These are phyloP conservation scores for Ilyonectria robusta DNA, from an alignment of 2,329 filamentous ascomycete genomes.

Conservation along the genomic window DNA sequence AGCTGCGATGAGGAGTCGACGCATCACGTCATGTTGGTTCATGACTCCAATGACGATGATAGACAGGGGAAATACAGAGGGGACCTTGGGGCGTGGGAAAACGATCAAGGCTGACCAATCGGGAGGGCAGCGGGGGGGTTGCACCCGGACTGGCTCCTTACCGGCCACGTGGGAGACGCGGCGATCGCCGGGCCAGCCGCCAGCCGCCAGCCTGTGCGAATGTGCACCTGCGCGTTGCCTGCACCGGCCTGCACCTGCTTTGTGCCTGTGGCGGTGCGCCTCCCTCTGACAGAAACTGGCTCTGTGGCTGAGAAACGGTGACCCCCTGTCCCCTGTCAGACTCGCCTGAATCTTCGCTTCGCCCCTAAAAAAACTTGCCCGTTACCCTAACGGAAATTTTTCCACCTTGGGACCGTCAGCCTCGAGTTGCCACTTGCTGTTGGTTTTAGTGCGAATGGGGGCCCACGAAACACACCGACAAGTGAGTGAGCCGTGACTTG, in stretches of 20 bases:
- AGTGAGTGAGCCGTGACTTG: constrained; percentile 12
- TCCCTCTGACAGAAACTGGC: background rate
- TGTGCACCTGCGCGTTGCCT: background rate
- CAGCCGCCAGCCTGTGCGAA: background rate
- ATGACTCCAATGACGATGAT: constrained; percentile 1
- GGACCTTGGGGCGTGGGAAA: constrained; percentile 9
- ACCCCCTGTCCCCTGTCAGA: constrained; percentile 26
- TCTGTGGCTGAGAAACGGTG: constrained; percentile 1
- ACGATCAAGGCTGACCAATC: constrained; percentile 42
- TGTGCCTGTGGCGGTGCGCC: constrained; percentile 6
- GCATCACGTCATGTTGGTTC: constrained; percentile 2
- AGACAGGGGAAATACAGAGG: constrained; percentile 4
- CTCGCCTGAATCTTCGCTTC: constrained; percentile 3
- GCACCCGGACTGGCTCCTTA: constrained; percentile 23
- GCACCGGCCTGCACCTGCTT: constrained; percentile 3
- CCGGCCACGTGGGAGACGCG: constrained; percentile 28
- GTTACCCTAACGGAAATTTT: background rate
- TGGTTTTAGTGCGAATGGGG: constrained; percentile 19
- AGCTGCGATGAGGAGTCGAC: background rate
- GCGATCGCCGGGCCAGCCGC: constrained; percentile 22
- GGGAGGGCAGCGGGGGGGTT: constrained; percentile 34
- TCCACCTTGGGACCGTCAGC: background rate
- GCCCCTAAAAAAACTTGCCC: background rate
- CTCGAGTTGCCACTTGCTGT: constrained; percentile 5
- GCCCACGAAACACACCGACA: constrained; percentile 23